Conservation (phyloP, 2,329 filamentous ascomycete species). For the Aureobasidium zeae region DNA sequence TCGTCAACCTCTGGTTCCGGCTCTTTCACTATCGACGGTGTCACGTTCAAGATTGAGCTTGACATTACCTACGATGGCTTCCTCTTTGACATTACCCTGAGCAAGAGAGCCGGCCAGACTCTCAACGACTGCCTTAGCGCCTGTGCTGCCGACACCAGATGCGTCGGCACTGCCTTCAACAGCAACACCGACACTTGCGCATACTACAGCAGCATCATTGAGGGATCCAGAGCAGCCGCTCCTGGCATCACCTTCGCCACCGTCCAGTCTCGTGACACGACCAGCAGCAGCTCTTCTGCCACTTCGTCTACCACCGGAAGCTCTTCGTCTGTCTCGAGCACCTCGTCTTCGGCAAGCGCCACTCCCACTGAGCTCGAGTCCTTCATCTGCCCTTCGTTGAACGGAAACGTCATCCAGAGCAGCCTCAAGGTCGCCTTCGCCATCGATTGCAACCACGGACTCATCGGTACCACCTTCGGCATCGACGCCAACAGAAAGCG, state of each 20-base stretch:
- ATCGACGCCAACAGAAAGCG: constrained; percentile 9
- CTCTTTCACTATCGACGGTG: not conserved
- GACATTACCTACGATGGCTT: constrained; percentile 2
- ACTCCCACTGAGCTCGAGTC: not conserved
- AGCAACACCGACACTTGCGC: not conserved
- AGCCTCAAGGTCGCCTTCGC: not conserved
- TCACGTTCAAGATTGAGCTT: not conserved
- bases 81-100: not conserved
- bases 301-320: not conserved
- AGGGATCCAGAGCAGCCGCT: not conserved
- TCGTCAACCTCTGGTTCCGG: not conserved
- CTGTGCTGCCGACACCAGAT: not conserved
- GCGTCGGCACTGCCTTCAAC: constrained; percentile 7
- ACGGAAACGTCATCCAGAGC: not conserved
- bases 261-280: not conserved
- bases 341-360: not conserved
- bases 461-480: constrained; percentile 6
- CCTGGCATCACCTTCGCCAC: constrained; percentile 13
- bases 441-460: not conserved
- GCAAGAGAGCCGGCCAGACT: constrained; percentile 7
- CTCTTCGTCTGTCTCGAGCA: constrained; percentile 1
- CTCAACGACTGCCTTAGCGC: constrained; percentile 1
- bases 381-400: constrained; percentile 4
- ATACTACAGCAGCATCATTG: not conserved
- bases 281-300: not conserved